phyloP scores from a whole-genome alignment of 2,329 filamentous ascomycete genomes.

The Triangularia setosa region DNA sequence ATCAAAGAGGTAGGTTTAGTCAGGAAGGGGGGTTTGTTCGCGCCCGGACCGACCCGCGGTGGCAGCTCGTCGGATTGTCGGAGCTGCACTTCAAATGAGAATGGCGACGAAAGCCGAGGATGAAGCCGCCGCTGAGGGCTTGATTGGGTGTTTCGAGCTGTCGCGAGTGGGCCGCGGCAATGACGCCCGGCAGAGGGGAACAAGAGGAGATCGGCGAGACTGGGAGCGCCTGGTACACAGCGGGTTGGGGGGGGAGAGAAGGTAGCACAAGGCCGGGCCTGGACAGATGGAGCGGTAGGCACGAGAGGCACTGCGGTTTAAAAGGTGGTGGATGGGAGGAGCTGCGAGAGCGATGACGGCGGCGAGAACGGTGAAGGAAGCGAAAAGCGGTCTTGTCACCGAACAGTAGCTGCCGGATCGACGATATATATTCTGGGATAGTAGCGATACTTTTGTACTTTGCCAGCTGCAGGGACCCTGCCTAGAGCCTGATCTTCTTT shows the following conservation, averaged over 20 bases:
- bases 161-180: constrained; percentile 22
- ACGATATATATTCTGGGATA: constrained; percentile 1
- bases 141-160: constrained; percentile 18
- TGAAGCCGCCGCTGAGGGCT: constrained; percentile 10
- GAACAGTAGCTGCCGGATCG: neutral
- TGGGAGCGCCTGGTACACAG: constrained; percentile 8
- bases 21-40: constrained; percentile 7
- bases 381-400: constrained; percentile 1
- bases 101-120: constrained; percentile 26
- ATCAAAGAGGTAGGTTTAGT: constrained; percentile 13
- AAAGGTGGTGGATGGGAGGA: neutral
- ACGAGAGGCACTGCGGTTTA: neutral
- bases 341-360: neutral
- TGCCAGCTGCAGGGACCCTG: constrained; percentile 13
- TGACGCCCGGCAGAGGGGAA: constrained; percentile 19
- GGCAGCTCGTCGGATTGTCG: constrained; percentile 18
- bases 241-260: neutral
- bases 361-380: constrained; percentile 3
- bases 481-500: constrained; percentile 1
- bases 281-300: neutral
- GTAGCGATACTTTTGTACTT: neutral
- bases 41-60: constrained; percentile 25
- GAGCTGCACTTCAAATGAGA: constrained; percentile 19
- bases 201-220: neutral
- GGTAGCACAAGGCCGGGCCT: neutral